Conservation (phyloP, 2,329 filamentous ascomycete genomes). For the Stachybotrys chlorohalonatus region DNA sequence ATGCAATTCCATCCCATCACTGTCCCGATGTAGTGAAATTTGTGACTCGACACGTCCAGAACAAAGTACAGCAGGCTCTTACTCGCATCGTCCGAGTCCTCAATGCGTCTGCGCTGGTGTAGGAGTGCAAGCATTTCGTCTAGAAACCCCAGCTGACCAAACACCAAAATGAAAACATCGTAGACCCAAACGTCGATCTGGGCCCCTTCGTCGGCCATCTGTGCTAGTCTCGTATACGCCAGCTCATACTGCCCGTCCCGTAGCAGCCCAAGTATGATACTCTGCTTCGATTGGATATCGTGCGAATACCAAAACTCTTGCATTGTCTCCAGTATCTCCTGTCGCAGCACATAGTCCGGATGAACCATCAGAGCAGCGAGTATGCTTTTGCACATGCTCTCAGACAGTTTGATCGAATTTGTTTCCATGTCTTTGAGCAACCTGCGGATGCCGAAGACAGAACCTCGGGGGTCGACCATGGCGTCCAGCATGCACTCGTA, state of each 20-base stretch:
- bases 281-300: slow-evolving; percentile 52
- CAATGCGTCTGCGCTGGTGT: slow-evolving; percentile 37
- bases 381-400: slow-evolving; percentile 60
- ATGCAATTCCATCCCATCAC: slow-evolving; percentile 62
- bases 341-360: slow-evolving; percentile 71
- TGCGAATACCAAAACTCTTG: slow-evolving; percentile 52
- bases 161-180: slow-evolving; percentile 65
- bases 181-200: slow-evolving; percentile 63
- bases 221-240: slow-evolving; percentile 61
- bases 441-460: slow-evolving; percentile 49
- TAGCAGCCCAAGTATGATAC: slow-evolving; percentile 63
- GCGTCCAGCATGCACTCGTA: slow-evolving; percentile 70
- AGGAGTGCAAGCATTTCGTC: slow-evolving; percentile 69
- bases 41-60: slow-evolving; percentile 64
- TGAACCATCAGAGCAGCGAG: slow-evolving; percentile 71
- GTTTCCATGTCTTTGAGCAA: slow-evolving; percentile 67
- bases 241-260: slow-evolving; percentile 78
- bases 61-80: slow-evolving; percentile 58
- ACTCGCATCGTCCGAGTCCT: slow-evolving; percentile 27
- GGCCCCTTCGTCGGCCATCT: slow-evolving; percentile 49
- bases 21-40: slow-evolving; percentile 54
- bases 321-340: slow-evolving; percentile 65
- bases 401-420: slow-evolving; percentile 53
- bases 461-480: slow-evolving; percentile 60
- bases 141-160: slow-evolving; percentile 63